These are phyloP conservation scores for Aspergillus saccharolyticus DNA, from an alignment of 495 filamentous ascomycete species.

Conservation along the genomic window DNA sequence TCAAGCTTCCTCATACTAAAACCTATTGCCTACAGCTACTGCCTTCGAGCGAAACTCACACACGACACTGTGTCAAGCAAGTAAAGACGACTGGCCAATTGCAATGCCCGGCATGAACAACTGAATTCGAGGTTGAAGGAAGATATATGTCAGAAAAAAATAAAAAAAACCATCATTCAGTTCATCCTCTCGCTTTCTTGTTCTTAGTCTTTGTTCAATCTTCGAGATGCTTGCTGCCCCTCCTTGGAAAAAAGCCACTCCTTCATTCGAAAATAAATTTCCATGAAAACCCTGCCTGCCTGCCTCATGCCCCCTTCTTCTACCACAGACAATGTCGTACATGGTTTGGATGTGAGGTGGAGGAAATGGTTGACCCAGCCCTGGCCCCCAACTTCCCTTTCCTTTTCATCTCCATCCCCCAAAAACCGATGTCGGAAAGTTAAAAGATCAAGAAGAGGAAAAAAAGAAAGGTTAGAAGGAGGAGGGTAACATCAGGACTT, in stretches of 20 bases:
- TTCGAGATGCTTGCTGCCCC: too few relatives aligned
- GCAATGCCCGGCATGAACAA: conserved; percentile 7
- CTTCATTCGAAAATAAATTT: neutral
- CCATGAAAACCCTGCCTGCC: neutral
- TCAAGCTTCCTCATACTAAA: too few relatives aligned
- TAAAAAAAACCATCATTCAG: conserved; percentile 13
- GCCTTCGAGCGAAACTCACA: too few relatives aligned
- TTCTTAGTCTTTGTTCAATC: neutral
- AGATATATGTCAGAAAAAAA: conserved; percentile 10
- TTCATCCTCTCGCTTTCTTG: conserved; percentile 16
- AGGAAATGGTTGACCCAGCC: neutral
- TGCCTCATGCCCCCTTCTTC: neutral
- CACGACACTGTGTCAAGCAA: too few relatives aligned
- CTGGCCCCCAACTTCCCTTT: neutral
- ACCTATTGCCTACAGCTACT: too few relatives aligned
- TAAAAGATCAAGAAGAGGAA: conserved; percentile 5
- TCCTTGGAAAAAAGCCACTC: too few relatives aligned
- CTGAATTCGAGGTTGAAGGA: conserved; percentile 12
- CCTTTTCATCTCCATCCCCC: neutral
- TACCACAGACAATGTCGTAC: too few relatives aligned
- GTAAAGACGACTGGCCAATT: neutral
- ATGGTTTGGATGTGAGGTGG: too few relatives aligned
- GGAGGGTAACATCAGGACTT: conserved; percentile 34
- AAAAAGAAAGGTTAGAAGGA: conserved; percentile 17
- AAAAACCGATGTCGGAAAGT: neutral